These are phyloP conservation scores for Penicillium roqueforti DNA, from an alignment of 495 filamentous ascomycete genomes.

Conservation along the genomic window DNA sequence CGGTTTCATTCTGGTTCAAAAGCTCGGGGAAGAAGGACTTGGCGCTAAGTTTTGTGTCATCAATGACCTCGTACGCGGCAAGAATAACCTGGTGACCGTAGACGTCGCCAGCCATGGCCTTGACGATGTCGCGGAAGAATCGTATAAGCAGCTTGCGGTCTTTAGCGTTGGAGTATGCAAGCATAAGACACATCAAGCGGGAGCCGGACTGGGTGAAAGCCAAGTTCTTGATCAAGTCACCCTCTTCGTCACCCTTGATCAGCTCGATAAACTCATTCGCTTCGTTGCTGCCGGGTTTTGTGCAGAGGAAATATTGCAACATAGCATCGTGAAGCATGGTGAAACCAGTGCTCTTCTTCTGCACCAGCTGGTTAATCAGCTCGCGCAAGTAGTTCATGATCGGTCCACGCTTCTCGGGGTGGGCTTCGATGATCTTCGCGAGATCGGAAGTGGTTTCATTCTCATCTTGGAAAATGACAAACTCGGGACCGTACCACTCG, in stretches of 20 bases:
- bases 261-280: slow-evolving; percentile 83
- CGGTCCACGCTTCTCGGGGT: slow-evolving; percentile 78
- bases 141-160: slow-evolving; percentile 86
- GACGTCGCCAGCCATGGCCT: slow-evolving; percentile 72
- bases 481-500: slow-evolving; percentile 97
- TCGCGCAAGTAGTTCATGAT: slow-evolving; percentile 82
- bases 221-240: slow-evolving; percentile 86
- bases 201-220: slow-evolving; percentile 91
- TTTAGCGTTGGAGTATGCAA: slow-evolving; percentile 84
- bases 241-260: slow-evolving; percentile 83
- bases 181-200: slow-evolving; percentile 69
- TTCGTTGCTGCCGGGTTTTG: slow-evolving; percentile 69
- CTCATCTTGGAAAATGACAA: slow-evolving; percentile 69
- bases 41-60: slow-evolving; percentile 84
- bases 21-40: slow-evolving; percentile 84
- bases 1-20: slow-evolving; percentile 59
- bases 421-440: slow-evolving; percentile 62
- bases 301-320: slow-evolving; percentile 89
- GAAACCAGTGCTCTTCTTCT: slow-evolving; percentile 94
- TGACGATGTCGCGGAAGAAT: slow-evolving; percentile 79
- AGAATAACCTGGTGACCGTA: slow-evolving; percentile 78
- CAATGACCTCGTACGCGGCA: slow-evolving; percentile 81
- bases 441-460: slow-evolving; percentile 56
- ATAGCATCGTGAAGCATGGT: slow-evolving; percentile 96
- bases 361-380: slow-evolving; percentile 81